phyloP scores from a whole-genome alignment of 345 rosid species.

The Brassica carinata region DNA sequence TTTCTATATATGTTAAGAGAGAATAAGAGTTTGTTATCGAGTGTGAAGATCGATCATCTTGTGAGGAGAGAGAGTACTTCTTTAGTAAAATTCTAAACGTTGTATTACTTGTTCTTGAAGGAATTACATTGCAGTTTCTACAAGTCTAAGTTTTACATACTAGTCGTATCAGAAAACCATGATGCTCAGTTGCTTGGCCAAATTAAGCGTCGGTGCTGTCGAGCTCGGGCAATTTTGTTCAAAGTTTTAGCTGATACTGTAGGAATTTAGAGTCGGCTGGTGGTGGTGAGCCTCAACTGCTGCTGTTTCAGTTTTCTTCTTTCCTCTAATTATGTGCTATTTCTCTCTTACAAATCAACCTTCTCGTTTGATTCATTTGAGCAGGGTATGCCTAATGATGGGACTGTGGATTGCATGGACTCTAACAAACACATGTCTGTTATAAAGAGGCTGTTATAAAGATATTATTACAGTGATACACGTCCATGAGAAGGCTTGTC shows the following conservation, averaged over 20 bases:
- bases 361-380: slow-evolving; percentile 13
- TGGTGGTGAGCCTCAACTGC: slow-evolving; percentile 73
- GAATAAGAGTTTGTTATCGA: too few species aligned
- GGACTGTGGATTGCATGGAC: slow-evolving; percentile 74
- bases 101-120: too few species aligned
- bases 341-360: not conserved
- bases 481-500: too few species aligned
- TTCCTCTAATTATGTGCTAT: not conserved
- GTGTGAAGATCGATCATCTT: too few species aligned
- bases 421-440: slow-evolving; percentile 93
- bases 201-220: slow-evolving; percentile 88
- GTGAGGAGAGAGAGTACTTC: too few species aligned
- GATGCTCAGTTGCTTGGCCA: slow-evolving; percentile 93
- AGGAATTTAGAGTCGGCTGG: slow-evolving; percentile 86
- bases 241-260: slow-evolving; percentile 94
- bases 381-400: slow-evolving; percentile 96
- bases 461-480: too few species aligned
- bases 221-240: slow-evolving; percentile 92
- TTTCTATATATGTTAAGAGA: too few species aligned
- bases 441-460: slow-evolving; percentile 12
- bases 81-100: too few species aligned
- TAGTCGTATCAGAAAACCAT: slow-evolving; percentile 48
- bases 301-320: not conserved
- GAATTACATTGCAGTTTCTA: too few species aligned
- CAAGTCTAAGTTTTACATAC: too few species aligned